phyloP scores from a whole-genome alignment of 768 basidiomycete species.

The Hypholoma sublateritium region DNA sequence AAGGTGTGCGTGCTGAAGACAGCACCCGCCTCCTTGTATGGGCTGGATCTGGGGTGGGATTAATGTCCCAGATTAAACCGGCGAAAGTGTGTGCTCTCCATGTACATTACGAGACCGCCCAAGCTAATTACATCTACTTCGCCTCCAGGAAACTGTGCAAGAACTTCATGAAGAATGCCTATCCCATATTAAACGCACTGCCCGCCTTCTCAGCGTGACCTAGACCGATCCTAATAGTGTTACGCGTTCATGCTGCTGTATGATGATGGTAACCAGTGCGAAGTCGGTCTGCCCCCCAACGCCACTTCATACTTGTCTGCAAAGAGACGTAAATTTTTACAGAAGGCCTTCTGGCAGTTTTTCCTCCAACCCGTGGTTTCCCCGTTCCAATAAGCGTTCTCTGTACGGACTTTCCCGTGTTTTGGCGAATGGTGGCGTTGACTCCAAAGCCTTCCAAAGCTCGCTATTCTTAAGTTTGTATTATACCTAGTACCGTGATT shows the following conservation, averaged over 20 bases:
- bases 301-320: neutral
- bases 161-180: slow-evolving; percentile 51
- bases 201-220: neutral
- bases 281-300: neutral
- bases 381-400: neutral
- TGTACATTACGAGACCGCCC: neutral
- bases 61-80: slow-evolving; percentile 44
- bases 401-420: neutral
- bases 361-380: neutral
- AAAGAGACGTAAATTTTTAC: neutral
- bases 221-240: neutral
- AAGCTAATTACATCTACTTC: neutral
- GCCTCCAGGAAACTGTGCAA: slow-evolving; percentile 51
- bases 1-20: slow-evolving; percentile 46
- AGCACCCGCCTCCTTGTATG: slow-evolving; percentile 56
- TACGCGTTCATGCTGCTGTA: neutral
- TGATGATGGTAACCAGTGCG: neutral
- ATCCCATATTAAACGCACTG: neutral
- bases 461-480: no score
- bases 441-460: no score
- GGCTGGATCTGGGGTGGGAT: slow-evolving; percentile 66
- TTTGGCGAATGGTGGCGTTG: neutral
- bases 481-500: no score
- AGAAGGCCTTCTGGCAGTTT: neutral
- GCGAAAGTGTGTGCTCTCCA: slow-evolving; percentile 31